Evolutionary conservation across 2,329 filamentous ascomycete genomes (phyloP).

Genomic region (Colletotrichum filicis): DNA sequence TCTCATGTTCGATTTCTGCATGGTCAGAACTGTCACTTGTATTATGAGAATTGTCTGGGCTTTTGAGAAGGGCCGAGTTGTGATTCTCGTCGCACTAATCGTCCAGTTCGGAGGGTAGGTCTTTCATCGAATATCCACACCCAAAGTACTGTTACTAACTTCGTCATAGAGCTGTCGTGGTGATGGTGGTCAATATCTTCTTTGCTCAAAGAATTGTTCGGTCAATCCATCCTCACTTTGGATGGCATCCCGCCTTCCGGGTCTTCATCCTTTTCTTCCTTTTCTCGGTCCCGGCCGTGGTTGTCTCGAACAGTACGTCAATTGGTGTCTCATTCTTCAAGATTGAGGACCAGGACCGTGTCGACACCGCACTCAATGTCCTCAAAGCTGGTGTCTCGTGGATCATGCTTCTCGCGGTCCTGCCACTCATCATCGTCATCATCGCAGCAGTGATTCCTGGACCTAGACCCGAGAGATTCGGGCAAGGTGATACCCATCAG

Average conservation of each 20-base stretch:
- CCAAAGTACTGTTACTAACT: slow-evolving; percentile 34
- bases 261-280: slow-evolving; percentile 38
- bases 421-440: slow-evolving; percentile 39
- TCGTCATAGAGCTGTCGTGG: slow-evolving; percentile 50
- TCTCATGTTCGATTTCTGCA: slow-evolving; percentile 51
- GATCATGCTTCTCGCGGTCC: slow-evolving; percentile 38
- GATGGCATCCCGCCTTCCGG: slow-evolving; percentile 46
- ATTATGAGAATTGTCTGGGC: slow-evolving; percentile 50
- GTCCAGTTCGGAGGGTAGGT: slow-evolving; percentile 48
- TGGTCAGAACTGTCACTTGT: slow-evolving; percentile 47
- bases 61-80: slow-evolving; percentile 37
- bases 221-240: slow-evolving; percentile 48
- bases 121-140: no score
- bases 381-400: slow-evolving; percentile 39
- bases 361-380: slow-evolving; percentile 28
- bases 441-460: slow-evolving; percentile 41
- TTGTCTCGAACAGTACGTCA: slow-evolving; percentile 47
- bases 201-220: slow-evolving; percentile 52
- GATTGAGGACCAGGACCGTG: slow-evolving; percentile 33
- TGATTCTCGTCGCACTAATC: slow-evolving; percentile 48
- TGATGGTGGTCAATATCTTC: slow-evolving; percentile 51
- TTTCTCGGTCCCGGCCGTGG: slow-evolving; percentile 42
- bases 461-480: slow-evolving; percentile 45
- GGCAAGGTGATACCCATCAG: slow-evolving; percentile 41
- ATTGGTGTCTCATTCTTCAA: slow-evolving; percentile 41